Percentiles rank a stretch among this genome's conserved stretches.
phyloP scores from a whole-genome alignment of 139 green algal species.

The Pycnococcus provasolii region DNA sequence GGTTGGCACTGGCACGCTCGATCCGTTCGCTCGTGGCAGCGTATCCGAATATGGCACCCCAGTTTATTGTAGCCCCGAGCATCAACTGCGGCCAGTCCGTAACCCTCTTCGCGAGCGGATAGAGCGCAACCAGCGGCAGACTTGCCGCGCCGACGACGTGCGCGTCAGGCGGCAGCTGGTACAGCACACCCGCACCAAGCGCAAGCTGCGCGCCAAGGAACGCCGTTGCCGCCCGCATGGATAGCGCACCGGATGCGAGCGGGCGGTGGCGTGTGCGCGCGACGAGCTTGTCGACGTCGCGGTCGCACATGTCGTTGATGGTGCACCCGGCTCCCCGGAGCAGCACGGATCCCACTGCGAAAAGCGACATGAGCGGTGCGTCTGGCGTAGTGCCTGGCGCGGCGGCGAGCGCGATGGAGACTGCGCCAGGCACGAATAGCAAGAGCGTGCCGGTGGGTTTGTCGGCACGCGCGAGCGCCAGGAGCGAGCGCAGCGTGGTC shows the following conservation, averaged over 20 bases:
- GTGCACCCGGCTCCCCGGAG: slow-evolving; percentile 70
- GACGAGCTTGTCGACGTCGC: slow-evolving; percentile 31
- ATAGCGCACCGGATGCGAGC: slow-evolving; percentile 29
- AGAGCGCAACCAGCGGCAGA: slow-evolving; percentile 75
- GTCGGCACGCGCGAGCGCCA: slow-evolving; percentile 65
- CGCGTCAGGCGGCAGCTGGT: slow-evolving; percentile 88
- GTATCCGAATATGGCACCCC: slow-evolving; percentile 87
- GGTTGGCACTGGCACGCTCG: no score
- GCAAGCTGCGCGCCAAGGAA: slow-evolving; percentile 73
- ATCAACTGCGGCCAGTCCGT: slow-evolving; percentile 71
- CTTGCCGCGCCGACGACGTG: slow-evolving; percentile 76
- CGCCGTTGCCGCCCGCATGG: slow-evolving; percentile 24
- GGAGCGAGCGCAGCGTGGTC: no score
- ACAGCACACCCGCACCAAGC: slow-evolving; percentile 66
- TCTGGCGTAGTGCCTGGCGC: slow-evolving; percentile 60
- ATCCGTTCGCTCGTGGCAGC: slow-evolving; percentile 43
- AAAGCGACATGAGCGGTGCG: slow-evolving; percentile 55
- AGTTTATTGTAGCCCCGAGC: slow-evolving; percentile 95
- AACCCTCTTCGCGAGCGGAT: slow-evolving; percentile 91
- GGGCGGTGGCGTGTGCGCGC: slow-evolving; percentile 28
- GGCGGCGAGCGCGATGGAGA: slow-evolving; percentile 78
- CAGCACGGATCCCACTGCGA: slow-evolving; percentile 63
- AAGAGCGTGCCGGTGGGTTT: slow-evolving; percentile 86
- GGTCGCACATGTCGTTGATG: slow-evolving; percentile 94
- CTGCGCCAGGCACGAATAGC: slow-evolving; percentile 80